These are phyloP conservation scores for Podosphaera aphanis DNA, from an alignment of 2,329 filamentous ascomycete genomes.

Conservation along the genomic window DNA sequence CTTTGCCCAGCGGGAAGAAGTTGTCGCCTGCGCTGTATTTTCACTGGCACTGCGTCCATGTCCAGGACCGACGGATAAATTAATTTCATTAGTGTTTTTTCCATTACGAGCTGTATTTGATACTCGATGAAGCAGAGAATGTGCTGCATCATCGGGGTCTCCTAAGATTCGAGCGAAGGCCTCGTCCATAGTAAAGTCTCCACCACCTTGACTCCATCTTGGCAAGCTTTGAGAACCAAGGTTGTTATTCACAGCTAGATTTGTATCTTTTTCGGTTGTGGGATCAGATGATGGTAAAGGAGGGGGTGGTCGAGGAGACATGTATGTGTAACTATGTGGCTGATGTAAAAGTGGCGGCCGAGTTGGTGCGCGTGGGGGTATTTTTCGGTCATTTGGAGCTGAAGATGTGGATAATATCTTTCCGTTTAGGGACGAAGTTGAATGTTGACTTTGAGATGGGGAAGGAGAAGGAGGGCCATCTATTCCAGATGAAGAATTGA, in stretches of 20 bases:
- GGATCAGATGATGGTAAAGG: constrained; percentile 6
- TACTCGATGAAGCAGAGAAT: constrained; percentile 65
- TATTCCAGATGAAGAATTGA: constrained; percentile 12
- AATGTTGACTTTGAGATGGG: constrained; percentile 13
- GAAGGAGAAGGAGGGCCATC: constrained; percentile 16
- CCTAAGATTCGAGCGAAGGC: constrained; percentile 75
- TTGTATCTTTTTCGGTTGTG: constrained; percentile 22
- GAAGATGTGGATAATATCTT: constrained; percentile 14
- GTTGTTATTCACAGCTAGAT: constrained; percentile 18
- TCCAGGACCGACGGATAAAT: constrained; percentile 21
- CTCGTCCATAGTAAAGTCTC: constrained; percentile 83
- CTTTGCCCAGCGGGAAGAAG: constrained; percentile 46
- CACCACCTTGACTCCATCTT: constrained; percentile 47
- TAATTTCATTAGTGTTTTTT: constrained; percentile 55
- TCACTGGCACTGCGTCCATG: constrained; percentile 42
- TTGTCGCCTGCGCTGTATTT: constrained; percentile 34
- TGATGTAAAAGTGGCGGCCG: constrained; percentile 20
- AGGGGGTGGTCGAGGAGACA: constrained; percentile 16
- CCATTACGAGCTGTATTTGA: constrained; percentile 89
- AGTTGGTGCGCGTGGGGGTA: constrained; percentile 12
- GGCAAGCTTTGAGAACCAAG: constrained; percentile 41
- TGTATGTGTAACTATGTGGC: constrained; percentile 17
- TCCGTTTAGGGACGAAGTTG: constrained; percentile 15
- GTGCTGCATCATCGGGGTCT: constrained; percentile 46
- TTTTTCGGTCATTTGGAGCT: constrained; percentile 10